phyloP scores from a whole-genome alignment of 169 alveolate genomes.

The Amoebophrya sp. region DNA sequence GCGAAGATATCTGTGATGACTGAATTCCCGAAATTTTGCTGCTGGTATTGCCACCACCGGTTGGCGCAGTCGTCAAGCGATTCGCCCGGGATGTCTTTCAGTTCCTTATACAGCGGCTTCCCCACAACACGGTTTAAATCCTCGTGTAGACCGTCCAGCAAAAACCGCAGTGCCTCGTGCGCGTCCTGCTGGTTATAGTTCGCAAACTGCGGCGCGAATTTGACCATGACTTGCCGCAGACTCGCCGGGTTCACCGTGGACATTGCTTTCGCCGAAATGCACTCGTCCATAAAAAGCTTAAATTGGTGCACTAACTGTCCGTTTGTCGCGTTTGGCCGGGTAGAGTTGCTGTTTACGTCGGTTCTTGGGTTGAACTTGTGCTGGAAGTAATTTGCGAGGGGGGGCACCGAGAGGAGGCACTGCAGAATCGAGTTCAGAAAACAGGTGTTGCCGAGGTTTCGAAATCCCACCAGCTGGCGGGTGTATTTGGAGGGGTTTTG shows the following conservation, averaged over 20 bases:
- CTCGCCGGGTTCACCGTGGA: neutral
- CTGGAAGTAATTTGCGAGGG: neutral
- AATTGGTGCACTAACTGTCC: neutral
- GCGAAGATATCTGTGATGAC: neutral
- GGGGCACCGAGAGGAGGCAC: neutral
- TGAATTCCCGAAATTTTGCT: neutral
- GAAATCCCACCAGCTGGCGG: neutral
- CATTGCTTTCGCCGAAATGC: neutral
- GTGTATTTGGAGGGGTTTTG: too few relatives aligned
- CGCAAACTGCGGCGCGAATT: neutral
- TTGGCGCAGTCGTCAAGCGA: neutral
- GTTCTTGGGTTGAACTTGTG: neutral
- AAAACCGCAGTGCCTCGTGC: neutral
- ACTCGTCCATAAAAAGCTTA: neutral
- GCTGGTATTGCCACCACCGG: neutral
- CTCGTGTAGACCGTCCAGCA: neutral
- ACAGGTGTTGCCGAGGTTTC: slow-evolving; percentile 2
- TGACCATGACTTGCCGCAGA: neutral
- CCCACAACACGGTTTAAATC: neutral
- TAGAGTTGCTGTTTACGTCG: neutral
- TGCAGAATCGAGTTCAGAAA: neutral
- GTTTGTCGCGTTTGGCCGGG: neutral
- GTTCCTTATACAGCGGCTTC: neutral
- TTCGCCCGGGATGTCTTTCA: neutral
- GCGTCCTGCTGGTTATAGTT: neutral